A percentile compares a stretch with the other conserved stretches of the same genome.
Conservation (phyloP, 345 rosid genomes). For the Brassica rapa region DNA sequence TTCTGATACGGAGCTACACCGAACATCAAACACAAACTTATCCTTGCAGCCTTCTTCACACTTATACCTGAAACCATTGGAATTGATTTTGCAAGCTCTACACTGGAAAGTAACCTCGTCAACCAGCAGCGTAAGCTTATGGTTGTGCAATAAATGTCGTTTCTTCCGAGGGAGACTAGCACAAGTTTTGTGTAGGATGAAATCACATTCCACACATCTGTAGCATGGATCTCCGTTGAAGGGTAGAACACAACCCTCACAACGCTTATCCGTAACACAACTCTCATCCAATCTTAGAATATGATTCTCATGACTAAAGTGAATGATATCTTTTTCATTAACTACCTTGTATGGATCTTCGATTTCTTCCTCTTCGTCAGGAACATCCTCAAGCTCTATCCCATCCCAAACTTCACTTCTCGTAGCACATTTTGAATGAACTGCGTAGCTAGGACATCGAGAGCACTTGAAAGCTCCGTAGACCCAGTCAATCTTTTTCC, state of each 20-base stretch:
- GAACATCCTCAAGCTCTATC: neutral
- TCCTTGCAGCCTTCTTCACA: neutral
- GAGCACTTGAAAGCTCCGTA: slow-evolving; percentile 15
- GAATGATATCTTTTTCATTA: slow-evolving; percentile 1
- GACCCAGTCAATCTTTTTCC: neutral
- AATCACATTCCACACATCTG: slow-evolving; percentile 15
- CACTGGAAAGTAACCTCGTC: neutral
- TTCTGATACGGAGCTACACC: slow-evolving; percentile 12
- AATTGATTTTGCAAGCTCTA: neutral
- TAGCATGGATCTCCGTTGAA: neutral
- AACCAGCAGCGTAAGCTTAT: neutral
- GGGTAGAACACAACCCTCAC: neutral
- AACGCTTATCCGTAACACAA: neutral
- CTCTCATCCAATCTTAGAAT: slow-evolving; percentile 1
- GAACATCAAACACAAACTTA: neutral
- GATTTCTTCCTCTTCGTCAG: neutral
- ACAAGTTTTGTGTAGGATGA: slow-evolving; percentile 7
- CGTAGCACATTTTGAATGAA: slow-evolving; percentile 9
- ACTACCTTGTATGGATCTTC: slow-evolving; percentile 5
- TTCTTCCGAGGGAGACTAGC: slow-evolving; percentile 26
- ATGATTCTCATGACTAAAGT: slow-evolving; percentile 8
- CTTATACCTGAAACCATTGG: neutral
- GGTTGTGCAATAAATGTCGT: neutral
- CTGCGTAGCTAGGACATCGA: slow-evolving; percentile 9
- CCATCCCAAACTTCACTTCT: neutral